Base-by-base conservation (phyloP, 116 monocot species). In the Phalaenopsis hybrid region DNA sequence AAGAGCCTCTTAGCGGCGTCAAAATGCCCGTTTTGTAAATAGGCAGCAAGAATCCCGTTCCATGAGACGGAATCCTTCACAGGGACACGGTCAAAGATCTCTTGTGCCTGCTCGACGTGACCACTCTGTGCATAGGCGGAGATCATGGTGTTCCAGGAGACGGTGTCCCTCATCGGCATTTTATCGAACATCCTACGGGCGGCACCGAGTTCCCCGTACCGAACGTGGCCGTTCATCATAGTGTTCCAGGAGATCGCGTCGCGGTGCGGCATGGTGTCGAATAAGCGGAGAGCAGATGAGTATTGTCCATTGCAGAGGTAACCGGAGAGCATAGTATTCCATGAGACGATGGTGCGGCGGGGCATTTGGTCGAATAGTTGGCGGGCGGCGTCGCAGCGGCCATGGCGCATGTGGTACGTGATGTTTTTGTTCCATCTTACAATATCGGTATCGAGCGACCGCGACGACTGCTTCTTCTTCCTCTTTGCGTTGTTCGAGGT, bases 121-220 rank as follows among this genome's bases (percentile, higher is more conserved):
- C 95, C 91, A 18, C 67, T 52, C 25, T 80, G 82, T 1, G 93
- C 89, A 57, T 93, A 95, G 44, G 92, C 95, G 49, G 95, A 95
- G 79, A 95, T 92, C 91, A 95, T 85, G 78, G 91, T 88, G 84
- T 92, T 95, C 80, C 84, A 95, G 15, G 91, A 88, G 52, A 94
- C 90, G 8, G 82, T 86, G 44, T 92, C 94, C 25, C 77, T 81
- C 4, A 12, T 0, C 20, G 88, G 91, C 95, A 95, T 95, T 74
- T 85, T 79, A 4, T 89, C 91, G 73, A 95, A 95, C 77, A 95
- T 74, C 6, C 48, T 73, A 74, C 90, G 89, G 12, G 92, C 95
- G 18, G 85, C 49, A 6, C 49, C 15, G 31, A 92, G 86, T 37
- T 90, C 80, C 17, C 83, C 77, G 80, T 80, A 55, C 49, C 84